Evolutionary conservation across 2,329 filamentous ascomycete genomes (phyloP), one percentile per base, ranked within the genome.

Genomic region (Scedosporium boydii): DNA sequence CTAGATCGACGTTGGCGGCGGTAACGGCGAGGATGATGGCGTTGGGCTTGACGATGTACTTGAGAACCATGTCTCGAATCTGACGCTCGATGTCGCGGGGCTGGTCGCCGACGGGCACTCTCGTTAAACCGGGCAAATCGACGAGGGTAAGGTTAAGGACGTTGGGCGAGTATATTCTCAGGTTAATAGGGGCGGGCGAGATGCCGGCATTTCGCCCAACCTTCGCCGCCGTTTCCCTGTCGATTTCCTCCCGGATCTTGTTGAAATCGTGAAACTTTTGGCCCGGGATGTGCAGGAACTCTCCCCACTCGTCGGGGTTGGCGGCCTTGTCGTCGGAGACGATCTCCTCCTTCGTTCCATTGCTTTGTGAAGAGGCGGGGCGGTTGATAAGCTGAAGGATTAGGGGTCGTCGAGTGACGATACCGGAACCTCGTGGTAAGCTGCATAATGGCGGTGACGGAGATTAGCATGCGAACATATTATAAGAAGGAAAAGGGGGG

Each of bases 211-310:
- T 99, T 74, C 88, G 88, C 67, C 95, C 95, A 68, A 96, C 96
- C 81, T 99, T 98, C 69, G 90, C 87, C 72, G 97, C 93, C 53
- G 95, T 99, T 80, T 99, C 95, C 70, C 91, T 88, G 68, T 93
- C 89, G 74, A 99, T 99, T 80, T 99, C 95, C 63, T 98, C 95
- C 70, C 95, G 87, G 71, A 99, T 96, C 82, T 97, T 96, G 81
- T 92, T 90, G 80, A 99, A 99, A 79, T 99, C 95, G 78, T 87
- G 87, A 80, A 96, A 98, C 78, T 98, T 98, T 78, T 98, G 91
- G 69, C 93, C 95, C 21, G 95, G 93, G 67, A 99, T 90, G 76
- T 99, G 95, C 66, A 99, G 82, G 77, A 99, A 99, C 81, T 99
- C 95, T 80, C 93, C 95, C 91, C 96, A 99, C 77, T 99, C 95